These are phyloP conservation scores for Aspergillus eucalypticola DNA, from an alignment of 2,329 filamentous ascomycete genomes.

Conservation along the genomic window DNA sequence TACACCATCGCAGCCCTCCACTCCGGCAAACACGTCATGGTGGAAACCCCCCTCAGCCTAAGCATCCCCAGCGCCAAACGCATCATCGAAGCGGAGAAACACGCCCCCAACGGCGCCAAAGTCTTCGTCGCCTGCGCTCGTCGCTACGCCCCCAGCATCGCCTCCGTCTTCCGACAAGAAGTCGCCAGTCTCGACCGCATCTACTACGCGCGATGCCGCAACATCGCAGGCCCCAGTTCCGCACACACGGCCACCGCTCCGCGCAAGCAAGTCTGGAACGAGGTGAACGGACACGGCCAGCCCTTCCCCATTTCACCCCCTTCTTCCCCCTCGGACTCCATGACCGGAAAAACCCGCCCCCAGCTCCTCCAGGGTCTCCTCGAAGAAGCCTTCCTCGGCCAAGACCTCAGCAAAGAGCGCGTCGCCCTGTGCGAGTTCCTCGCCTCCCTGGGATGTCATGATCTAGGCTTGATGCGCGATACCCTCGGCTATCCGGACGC, in stretches of 20 bases:
- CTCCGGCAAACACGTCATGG: slow-evolving; percentile 57
- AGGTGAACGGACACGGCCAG: not conserved
- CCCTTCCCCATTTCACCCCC: too few relatives aligned
- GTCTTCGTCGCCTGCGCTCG: slow-evolving; percentile 64
- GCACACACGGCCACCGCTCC: slow-evolving; percentile 21
- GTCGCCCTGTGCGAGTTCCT: slow-evolving; percentile 46
- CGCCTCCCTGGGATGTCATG: slow-evolving; percentile 55
- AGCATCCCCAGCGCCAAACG: slow-evolving; percentile 48
- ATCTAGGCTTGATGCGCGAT: slow-evolving; percentile 58
- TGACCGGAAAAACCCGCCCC: not conserved
- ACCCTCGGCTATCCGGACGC: slow-evolving; percentile 52
- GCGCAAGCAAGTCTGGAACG: not conserved
- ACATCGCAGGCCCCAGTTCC: slow-evolving; percentile 58
- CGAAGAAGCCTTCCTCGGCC: slow-evolving; percentile 29
- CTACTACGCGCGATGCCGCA: slow-evolving; percentile 54
- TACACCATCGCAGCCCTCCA: slow-evolving; percentile 56
- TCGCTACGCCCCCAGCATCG: slow-evolving; percentile 60
- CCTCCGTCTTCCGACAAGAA: slow-evolving; percentile 55
- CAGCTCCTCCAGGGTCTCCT: slow-evolving; percentile 23
- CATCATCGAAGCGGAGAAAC: slow-evolving; percentile 53
- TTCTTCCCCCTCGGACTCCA: not conserved
- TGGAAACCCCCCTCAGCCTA: slow-evolving; percentile 62
- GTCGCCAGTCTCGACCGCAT: slow-evolving; percentile 55
- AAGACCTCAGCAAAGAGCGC: slow-evolving; percentile 32
- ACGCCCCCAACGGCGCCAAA: slow-evolving; percentile 39